phyloP scores from a whole-genome alignment of 2,329 filamentous ascomycete species.

The Fusarium tupiense region DNA sequence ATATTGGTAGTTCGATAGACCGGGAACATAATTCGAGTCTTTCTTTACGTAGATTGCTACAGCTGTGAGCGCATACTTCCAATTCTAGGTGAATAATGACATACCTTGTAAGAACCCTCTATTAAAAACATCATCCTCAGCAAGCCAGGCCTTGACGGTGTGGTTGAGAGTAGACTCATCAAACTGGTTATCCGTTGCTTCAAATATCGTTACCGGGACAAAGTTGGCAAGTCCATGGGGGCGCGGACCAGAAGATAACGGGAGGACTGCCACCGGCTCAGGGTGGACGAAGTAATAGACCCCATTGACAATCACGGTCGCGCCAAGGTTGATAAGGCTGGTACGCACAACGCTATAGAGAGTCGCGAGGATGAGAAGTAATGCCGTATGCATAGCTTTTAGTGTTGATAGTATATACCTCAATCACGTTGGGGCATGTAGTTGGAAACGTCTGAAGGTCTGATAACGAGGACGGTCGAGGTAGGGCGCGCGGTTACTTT shows the following conservation, averaged over 20 bases:
- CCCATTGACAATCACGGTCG: not conserved
- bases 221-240: rapidly evolving
- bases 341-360: not conserved
- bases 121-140: not conserved
- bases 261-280: not conserved
- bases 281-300: not conserved
- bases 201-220: not conserved
- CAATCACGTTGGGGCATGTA: no score
- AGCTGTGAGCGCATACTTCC: not conserved
- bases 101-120: not conserved
- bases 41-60: not conserved
- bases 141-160: not conserved
- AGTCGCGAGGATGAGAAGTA: no score
- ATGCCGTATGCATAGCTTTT: not conserved
- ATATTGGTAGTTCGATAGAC: not conserved
- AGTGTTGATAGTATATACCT: no score
- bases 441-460: not conserved
- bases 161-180: not conserved
- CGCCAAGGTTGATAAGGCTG: not conserved
- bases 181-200: not conserved
- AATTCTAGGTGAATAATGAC: not conserved
- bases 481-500: not conserved
- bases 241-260: not conserved
- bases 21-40: not conserved
- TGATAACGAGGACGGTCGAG: rapidly evolving